Percentiles rank a stretch among this genome's conserved stretches.
These are phyloP conservation scores for Toxicodendron radicans DNA, from an alignment of 345 rosid genomes.

Conservation along the genomic window DNA sequence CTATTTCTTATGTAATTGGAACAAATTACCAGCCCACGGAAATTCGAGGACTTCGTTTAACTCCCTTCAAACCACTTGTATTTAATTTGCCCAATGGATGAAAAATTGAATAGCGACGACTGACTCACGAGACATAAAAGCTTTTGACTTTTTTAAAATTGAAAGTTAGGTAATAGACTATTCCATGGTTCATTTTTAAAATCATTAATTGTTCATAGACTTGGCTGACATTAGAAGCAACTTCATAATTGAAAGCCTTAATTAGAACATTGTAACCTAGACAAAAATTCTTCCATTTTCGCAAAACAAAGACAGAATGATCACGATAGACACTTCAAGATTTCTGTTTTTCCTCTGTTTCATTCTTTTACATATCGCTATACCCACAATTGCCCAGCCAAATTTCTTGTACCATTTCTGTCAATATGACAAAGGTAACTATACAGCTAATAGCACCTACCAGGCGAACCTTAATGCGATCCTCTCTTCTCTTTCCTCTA, in stretches of 20 bases:
- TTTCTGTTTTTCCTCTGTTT: background rate
- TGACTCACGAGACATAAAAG: too few species aligned
- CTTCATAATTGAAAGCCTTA: background rate
- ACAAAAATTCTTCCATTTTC: background rate
- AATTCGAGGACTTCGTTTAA: too few species aligned
- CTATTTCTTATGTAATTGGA: too few species aligned
- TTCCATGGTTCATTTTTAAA: too few species aligned
- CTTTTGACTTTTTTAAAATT: too few species aligned
- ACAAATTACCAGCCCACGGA: too few species aligned
- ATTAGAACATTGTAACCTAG: background rate
- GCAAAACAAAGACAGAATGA: background rate
- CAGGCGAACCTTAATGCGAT: slow-evolving; percentile 24
- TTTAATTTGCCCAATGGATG: too few species aligned
- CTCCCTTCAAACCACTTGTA: too few species aligned
- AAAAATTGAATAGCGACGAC: too few species aligned
- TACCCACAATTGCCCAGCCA: background rate
- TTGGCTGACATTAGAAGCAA: background rate
- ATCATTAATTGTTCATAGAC: background rate
- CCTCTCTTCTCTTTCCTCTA: slow-evolving; percentile 19
- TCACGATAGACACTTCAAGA: background rate
- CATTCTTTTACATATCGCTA: background rate
- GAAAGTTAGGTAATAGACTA: too few species aligned
- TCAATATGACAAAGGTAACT: slow-evolving; percentile 9
- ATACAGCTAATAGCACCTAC: slow-evolving; percentile 20
- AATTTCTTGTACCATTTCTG: background rate